Evolutionary conservation across 2,329 filamentous ascomycete genomes (phyloP).

Genomic region (Ascochyta viciae-villosae): DNA sequence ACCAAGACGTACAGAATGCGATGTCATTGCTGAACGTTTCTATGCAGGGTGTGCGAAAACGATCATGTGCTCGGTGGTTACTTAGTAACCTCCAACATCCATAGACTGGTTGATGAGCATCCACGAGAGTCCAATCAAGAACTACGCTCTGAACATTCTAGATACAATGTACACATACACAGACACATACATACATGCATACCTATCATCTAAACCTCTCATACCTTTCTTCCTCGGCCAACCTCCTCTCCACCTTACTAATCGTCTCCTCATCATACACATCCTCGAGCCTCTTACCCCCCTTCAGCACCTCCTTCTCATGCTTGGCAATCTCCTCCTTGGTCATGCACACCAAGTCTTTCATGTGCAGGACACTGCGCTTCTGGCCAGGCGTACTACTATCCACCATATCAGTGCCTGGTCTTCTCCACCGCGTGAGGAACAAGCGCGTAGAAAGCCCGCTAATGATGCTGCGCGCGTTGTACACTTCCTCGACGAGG

Average conservation of each 20-base stretch:
- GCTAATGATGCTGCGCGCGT: conserved; percentile 81
- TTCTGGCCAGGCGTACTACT: conserved; percentile 76
- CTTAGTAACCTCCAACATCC: too few species aligned
- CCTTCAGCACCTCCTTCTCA: conserved; percentile 78
- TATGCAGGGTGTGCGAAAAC: too few species aligned
- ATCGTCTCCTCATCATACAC: conserved; percentile 76
- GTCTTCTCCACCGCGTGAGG: conserved; percentile 81
- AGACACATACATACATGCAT: neutral
- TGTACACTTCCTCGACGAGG: conserved; percentile 86
- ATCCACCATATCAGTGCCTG: conserved; percentile 68
- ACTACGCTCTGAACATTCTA: neutral
- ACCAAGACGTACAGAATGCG: too few species aligned
- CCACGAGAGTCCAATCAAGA: too few species aligned
- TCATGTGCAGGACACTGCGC: conserved; percentile 70
- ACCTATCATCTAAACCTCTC: conserved; percentile 54
- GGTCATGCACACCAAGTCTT: conserved; percentile 87
- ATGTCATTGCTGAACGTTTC: too few species aligned
- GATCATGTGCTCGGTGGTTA: too few species aligned
- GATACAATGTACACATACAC: neutral
- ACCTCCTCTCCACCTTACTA: conserved; percentile 69
- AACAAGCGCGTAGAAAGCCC: conserved; percentile 80
- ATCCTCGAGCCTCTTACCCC: conserved; percentile 70
- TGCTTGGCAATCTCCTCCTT: conserved; percentile 86
- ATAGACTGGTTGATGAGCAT: too few species aligned
- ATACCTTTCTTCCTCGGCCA: conserved; percentile 69